A percentile compares a stretch with the other conserved stretches of the same genome.
These are phyloP conservation scores for Ophiostoma sp. DNA, from an alignment of 2,329 filamentous ascomycete genomes.

Conservation along the genomic window DNA sequence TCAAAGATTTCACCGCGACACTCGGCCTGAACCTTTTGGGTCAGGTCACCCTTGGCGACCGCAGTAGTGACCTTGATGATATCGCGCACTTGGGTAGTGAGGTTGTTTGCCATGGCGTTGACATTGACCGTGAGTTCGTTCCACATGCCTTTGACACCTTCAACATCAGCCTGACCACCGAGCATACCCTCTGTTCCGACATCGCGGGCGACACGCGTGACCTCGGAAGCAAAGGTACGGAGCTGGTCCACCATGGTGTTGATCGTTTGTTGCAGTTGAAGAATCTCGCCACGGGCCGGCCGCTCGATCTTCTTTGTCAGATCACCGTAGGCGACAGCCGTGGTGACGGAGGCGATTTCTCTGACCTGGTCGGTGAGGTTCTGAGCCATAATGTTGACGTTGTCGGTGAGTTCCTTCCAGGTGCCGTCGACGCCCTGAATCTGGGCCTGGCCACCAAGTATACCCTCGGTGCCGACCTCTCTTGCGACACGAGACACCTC, in stretches of 20 bases:
- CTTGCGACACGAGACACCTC: slow-evolving; percentile 92
- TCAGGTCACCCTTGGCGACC: slow-evolving; percentile 79
- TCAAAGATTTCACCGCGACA: slow-evolving; percentile 87
- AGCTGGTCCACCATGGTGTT: slow-evolving; percentile 88
- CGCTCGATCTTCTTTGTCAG: slow-evolving; percentile 79
- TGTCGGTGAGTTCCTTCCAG: slow-evolving; percentile 94
- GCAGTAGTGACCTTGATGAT: slow-evolving; percentile 78
- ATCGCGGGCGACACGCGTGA: slow-evolving; percentile 75
- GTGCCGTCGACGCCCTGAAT: slow-evolving; percentile 93
- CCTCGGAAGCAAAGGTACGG: slow-evolving; percentile 76
- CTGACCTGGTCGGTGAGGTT: slow-evolving; percentile 79
- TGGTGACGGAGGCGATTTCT: slow-evolving; percentile 80
- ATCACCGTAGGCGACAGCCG: slow-evolving; percentile 76
- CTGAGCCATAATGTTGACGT: slow-evolving; percentile 80
- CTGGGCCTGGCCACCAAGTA: slow-evolving; percentile 87
- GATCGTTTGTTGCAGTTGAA: slow-evolving; percentile 78
- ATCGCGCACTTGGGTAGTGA: slow-evolving; percentile 86
- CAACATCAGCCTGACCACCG: slow-evolving; percentile 76
- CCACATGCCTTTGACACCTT: slow-evolving; percentile 83
- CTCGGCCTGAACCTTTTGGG: slow-evolving; percentile 91
- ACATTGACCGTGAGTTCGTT: slow-evolving; percentile 81
- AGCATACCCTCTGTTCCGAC: slow-evolving; percentile 80
- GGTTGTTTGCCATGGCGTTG: slow-evolving; percentile 81
- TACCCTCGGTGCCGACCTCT: slow-evolving; percentile 93
- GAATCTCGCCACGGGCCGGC: slow-evolving; percentile 73